Evolutionary conservation across 345 rosid species (phyloP).

Genomic region (Tarenaya hassleriana): DNA sequence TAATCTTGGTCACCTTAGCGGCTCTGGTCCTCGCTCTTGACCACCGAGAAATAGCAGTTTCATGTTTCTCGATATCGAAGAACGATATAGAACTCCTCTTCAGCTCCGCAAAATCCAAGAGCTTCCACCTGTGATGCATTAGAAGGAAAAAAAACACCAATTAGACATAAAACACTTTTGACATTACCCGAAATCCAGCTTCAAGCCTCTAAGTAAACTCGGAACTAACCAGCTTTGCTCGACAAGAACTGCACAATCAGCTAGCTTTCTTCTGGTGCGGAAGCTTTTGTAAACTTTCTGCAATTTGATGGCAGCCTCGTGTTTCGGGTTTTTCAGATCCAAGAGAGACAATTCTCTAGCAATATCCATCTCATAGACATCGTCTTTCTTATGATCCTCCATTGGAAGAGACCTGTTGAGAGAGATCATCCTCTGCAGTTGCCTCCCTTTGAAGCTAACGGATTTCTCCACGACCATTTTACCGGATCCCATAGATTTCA

Average conservation of each 20-base stretch:
- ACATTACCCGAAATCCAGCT: neutral
- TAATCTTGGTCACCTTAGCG: slow-evolving; percentile 39
- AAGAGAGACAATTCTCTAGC: slow-evolving; percentile 29
- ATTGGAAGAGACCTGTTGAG: slow-evolving; percentile 24
- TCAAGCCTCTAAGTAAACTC: neutral
- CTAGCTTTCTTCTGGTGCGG: slow-evolving; percentile 86
- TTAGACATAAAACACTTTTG: neutral
- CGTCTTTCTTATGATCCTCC: slow-evolving; percentile 17
- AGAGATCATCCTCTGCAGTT: slow-evolving; percentile 48
- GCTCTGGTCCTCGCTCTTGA: slow-evolving; percentile 91
- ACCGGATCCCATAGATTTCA: slow-evolving; percentile 66
- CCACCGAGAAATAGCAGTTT: slow-evolving; percentile 96
- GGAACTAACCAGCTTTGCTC: slow-evolving; percentile 76
- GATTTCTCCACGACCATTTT: slow-evolving; percentile 69
- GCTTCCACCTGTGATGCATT: slow-evolving; percentile 77
- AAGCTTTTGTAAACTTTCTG: slow-evolving; percentile 95
- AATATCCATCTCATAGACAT: slow-evolving; percentile 21
- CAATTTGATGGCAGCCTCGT: slow-evolving; percentile 75
- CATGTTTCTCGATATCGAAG: slow-evolving; percentile 85
- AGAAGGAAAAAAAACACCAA: slow-evolving; percentile 11
- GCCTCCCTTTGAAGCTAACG: slow-evolving; percentile 62
- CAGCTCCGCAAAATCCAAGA: slow-evolving; percentile 78
- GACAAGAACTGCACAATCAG: slow-evolving; percentile 87
- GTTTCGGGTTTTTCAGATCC: slow-evolving; percentile 54
- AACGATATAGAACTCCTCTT: slow-evolving; percentile 84